Conservation (phyloP, 1,284 basidiomycete genomes). For the Boletellus deceptivus region DNA sequence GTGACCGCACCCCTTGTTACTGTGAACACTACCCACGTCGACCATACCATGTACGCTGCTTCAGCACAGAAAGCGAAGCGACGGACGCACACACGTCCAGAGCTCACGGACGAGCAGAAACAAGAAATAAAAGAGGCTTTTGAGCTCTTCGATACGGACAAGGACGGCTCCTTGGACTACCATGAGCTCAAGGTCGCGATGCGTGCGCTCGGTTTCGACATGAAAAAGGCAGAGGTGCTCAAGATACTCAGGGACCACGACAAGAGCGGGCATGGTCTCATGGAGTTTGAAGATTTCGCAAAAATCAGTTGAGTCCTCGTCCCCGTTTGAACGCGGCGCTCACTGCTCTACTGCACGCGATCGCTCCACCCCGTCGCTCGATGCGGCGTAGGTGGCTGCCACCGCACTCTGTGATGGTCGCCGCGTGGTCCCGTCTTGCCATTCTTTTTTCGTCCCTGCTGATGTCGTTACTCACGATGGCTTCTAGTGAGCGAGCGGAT, state of each 20-base stretch:
- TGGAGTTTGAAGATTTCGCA: slow-evolving; percentile 94
- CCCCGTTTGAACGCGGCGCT: neutral
- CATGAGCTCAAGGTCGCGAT: slow-evolving; percentile 99
- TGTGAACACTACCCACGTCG: neutral
- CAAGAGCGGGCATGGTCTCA: slow-evolving; percentile 84
- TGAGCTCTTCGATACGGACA: slow-evolving; percentile 98
- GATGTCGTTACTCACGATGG: slow-evolving; percentile 20
- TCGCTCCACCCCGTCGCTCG: neutral
- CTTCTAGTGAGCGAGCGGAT: slow-evolving; percentile 90
- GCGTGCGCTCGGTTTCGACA: slow-evolving; percentile 95
- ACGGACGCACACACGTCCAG: slow-evolving; percentile 68
- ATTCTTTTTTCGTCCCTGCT: neutral
- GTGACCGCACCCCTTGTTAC: slow-evolving; percentile 19
- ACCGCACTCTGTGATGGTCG: slow-evolving; percentile 1
- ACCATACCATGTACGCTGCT: slow-evolving; percentile 57
- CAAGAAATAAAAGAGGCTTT: slow-evolving; percentile 99
- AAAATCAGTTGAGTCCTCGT: slow-evolving; percentile 88
- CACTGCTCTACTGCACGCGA: neutral
- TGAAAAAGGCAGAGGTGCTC: slow-evolving; percentile 97
- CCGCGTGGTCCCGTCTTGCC: neutral
- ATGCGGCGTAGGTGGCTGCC: slow-evolving; percentile 6
- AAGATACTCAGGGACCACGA: slow-evolving; percentile 94
- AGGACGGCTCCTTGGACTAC: slow-evolving; percentile 95
- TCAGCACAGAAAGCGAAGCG: slow-evolving; percentile 75
- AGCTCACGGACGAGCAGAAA: slow-evolving; percentile 92